Conservation (phyloP, 768 basidiomycete genomes). For the Nidularia sp. region DNA sequence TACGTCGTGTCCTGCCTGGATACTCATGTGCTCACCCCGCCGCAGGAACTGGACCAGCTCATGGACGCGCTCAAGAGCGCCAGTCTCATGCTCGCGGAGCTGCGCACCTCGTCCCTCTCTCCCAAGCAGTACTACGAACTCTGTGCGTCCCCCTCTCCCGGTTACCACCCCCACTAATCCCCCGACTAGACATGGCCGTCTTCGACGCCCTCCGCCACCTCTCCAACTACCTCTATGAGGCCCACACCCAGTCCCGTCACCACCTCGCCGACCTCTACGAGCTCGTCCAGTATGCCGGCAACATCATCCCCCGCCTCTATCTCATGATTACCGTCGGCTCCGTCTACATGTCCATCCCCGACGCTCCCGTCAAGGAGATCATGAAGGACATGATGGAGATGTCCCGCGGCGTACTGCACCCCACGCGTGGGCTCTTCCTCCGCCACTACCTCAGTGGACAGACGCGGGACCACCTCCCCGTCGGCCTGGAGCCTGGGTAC, state of each 20-base stretch:
- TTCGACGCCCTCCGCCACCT: constrained; percentile 95
- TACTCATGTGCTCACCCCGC: constrained; percentile 2
- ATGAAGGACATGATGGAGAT: constrained; percentile 99
- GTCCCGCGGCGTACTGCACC: constrained; percentile 95
- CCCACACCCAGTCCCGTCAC: constrained; percentile 86
- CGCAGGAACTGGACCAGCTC: constrained; percentile 88
- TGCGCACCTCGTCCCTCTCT: constrained; percentile 88
- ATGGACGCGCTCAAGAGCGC: constrained; percentile 99
- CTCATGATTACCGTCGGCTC: constrained; percentile 99
- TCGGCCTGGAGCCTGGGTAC: constrained; percentile 82
- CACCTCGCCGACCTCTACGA: constrained; percentile 99
- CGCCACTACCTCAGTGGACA: constrained; percentile 96
- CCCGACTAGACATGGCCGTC: constrained; percentile 89
- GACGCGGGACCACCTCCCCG: constrained; percentile 91
- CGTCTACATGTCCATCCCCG: constrained; percentile 97
- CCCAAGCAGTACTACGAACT: constrained; percentile 99
- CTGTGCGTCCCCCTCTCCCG: constrained; percentile 46
- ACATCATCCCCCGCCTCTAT: constrained; percentile 90
- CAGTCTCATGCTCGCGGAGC: constrained; percentile 94
- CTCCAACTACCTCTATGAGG: constrained; percentile 95
- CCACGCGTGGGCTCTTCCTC: constrained; percentile 93
- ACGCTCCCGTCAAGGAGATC: constrained; percentile 97
- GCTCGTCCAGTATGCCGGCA: constrained; percentile 98
- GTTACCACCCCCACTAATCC: constrained; percentile 1
- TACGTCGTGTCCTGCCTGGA: constrained; percentile 30